Conservation (phyloP, 2,329 filamentous ascomycete genomes). For the Claviceps digitariae region DNA sequence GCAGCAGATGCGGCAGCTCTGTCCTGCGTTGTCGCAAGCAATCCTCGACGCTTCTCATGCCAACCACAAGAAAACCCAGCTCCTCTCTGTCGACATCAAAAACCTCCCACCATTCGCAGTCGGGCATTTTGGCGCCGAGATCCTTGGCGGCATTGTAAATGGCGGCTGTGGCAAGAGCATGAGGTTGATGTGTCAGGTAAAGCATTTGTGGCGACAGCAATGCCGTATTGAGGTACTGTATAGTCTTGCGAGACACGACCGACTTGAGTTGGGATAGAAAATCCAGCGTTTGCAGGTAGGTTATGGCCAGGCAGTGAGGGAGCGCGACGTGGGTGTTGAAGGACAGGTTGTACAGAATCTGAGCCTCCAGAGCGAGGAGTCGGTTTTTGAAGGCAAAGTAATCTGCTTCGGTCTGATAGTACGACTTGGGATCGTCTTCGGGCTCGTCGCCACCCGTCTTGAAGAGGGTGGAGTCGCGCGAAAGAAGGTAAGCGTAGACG, state of each 20-base stretch:
- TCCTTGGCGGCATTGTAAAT: conserved; percentile 84
- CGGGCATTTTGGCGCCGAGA: conserved; percentile 61
- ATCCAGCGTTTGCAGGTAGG: conserved; percentile 82
- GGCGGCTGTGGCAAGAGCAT: conserved; percentile 70
- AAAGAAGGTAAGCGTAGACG: conserved; percentile 70
- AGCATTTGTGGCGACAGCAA: conserved; percentile 78
- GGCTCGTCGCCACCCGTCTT: conserved; percentile 20
- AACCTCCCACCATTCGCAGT: conserved; percentile 90
- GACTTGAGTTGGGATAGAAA: conserved; percentile 36
- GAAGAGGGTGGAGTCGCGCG: conserved; percentile 43
- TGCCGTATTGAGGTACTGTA: conserved; percentile 75
- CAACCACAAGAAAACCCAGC: conserved; percentile 82
- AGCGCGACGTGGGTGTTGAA: conserved; percentile 79
- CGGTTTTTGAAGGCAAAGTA: conserved; percentile 52
- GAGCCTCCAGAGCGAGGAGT: conserved; percentile 62
- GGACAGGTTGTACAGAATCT: conserved; percentile 59
- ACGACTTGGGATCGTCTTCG: conserved; percentile 33
- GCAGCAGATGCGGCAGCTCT: conserved; percentile 34
- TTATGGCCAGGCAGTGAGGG: conserved; percentile 76
- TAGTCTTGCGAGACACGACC: conserved; percentile 47
- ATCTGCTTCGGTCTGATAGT: conserved; percentile 59
- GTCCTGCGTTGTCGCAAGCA: conserved; percentile 49
- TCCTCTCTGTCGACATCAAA: conserved; percentile 95
- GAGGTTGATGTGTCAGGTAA: conserved; percentile 85
- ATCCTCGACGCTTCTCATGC: conserved; percentile 62